A percentile compares a stretch with the other conserved stretches of the same genome.
Evolutionary conservation across 805 yeast species (phyloP).

Genomic region (Myxozyma neglecta): DNA sequence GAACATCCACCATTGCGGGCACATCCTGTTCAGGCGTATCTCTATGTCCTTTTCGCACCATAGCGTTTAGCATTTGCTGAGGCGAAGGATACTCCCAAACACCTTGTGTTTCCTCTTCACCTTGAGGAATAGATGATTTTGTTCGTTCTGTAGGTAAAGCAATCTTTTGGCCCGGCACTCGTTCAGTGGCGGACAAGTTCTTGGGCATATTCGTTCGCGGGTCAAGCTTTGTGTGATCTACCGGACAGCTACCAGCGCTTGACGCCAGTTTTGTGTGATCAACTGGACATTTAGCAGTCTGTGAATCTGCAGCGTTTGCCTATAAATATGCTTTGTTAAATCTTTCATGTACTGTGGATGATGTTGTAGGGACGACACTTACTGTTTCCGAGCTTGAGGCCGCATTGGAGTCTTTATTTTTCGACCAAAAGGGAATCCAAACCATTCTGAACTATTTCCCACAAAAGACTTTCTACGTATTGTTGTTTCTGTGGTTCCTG

Average conservation of each 20-base stretch:
- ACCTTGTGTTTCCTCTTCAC: conserved; percentile 61
- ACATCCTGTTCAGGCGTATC: conserved; percentile 94
- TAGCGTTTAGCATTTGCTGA: conserved; percentile 98
- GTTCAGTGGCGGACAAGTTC: conserved; percentile 57
- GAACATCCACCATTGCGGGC: conserved; percentile 94
- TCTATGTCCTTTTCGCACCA: conserved; percentile 89
- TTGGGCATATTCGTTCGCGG: conserved; percentile 39
- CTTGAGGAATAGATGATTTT: conserved; percentile 82
- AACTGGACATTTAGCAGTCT: conserved; percentile 44
- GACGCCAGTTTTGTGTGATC: conserved; percentile 40
- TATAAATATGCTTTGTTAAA: background rate
- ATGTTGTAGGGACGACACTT: background rate
- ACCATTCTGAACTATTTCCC: conserved; percentile 13
- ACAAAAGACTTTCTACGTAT: background rate
- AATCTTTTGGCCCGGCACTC: conserved; percentile 82
- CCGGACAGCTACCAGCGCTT: conserved; percentile 42
- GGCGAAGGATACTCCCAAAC: conserved; percentile 99
- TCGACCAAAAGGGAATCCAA: conserved; percentile 31
- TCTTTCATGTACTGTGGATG: background rate
- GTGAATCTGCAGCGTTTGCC: background rate
- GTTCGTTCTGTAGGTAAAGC: conserved; percentile 82
- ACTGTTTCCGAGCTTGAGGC: background rate
- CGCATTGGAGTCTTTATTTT: background rate
- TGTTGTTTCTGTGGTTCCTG: background rate
- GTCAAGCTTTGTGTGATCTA: conserved; percentile 39